These are phyloP conservation scores for Rhypophila decipiens DNA, from an alignment of 495 filamentous ascomycete species.

Conservation along the genomic window DNA sequence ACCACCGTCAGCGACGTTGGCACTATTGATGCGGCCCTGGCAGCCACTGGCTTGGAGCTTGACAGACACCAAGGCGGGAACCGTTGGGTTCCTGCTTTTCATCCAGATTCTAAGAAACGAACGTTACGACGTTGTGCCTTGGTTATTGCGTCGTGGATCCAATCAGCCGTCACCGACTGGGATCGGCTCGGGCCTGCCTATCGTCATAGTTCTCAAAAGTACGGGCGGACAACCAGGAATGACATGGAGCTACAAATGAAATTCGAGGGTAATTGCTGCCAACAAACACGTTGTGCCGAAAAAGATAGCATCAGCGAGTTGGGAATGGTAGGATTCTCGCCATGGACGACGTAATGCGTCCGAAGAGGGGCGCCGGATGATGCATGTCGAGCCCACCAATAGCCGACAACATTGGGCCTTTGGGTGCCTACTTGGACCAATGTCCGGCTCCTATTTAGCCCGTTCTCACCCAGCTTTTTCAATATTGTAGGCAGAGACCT, in stretches of 20 bases:
- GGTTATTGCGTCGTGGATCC: not conserved
- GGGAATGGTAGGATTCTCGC: too few species aligned
- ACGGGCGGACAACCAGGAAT: too few species aligned
- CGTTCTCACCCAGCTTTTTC: too few species aligned
- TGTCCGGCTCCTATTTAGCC: too few species aligned
- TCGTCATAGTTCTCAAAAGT: too few species aligned
- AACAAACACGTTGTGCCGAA: too few species aligned
- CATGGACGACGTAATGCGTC: not conserved
- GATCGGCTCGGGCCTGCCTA: too few species aligned
- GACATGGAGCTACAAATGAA: too few species aligned
- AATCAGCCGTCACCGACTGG: not conserved
- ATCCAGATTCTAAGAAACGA: not conserved
- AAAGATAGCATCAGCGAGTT: too few species aligned
- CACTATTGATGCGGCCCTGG: constrained; percentile 1
- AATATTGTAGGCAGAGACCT: not conserved
- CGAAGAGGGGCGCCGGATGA: not conserved
- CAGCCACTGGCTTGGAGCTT: not conserved
- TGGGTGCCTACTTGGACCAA: too few species aligned
- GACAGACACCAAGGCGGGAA: not conserved
- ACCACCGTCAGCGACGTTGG: not conserved
- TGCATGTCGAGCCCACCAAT: not conserved
- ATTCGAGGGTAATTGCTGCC: too few species aligned
- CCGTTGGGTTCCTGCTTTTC: constrained; percentile 3
- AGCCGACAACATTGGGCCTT: not conserved
- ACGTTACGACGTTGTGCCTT: too few species aligned